Evolutionary conservation across 2,329 filamentous ascomycete species (phyloP), one percentile per base, ranked within the genome.

Genomic region (Lachnellula cervina): DNA sequence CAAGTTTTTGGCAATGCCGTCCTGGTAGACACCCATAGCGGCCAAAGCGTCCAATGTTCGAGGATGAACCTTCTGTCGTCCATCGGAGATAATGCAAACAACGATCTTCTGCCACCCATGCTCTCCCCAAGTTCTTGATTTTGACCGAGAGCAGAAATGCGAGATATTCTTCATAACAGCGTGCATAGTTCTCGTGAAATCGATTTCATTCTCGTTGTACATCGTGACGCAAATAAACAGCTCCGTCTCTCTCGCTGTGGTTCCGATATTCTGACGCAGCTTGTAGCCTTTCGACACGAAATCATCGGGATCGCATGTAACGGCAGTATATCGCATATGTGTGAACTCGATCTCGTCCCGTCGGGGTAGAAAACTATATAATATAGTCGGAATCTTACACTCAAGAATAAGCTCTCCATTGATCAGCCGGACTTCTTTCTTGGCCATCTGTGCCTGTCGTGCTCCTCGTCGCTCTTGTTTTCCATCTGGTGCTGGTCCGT

Each of bases 91-190:
- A 68, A 99, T 89, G 70, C 91, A 97, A 0, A 99, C 93, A 0
- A 99, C 94, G 68, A 99, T 97, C 77, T 99, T 99, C 74, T 99
- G 90, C 94, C 94, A 99, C 4, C 94, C 94, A 52, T 90, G 84
- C 65, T 96, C 95, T 40, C 94, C 95, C 94, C 94, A 99, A 0
- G 92, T 97, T 57, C 94, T 84, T 5, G 91, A 96, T 71, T 94
- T 93, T 53, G 87, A 88, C 52, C 94, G 86, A 19, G 87, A 90
- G 77, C 94, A 99, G 73, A 99, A 97, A 71, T 97, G 94, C 14
- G 89, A 86, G 66, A 99, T 93, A 71, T 99, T 99, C 72, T 95
- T 91, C 89, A 99, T 96, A 55, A 99, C 90, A 54, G 93, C 94
- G 71, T 97, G 90, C 93, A 99, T 97, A 0, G 94, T 99, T 47